Evolutionary conservation across 1,284 basidiomycete genomes (phyloP), one percentile per base, ranked within the genome.

Genomic region (Cutaneotrichosporon sp.): DNA sequence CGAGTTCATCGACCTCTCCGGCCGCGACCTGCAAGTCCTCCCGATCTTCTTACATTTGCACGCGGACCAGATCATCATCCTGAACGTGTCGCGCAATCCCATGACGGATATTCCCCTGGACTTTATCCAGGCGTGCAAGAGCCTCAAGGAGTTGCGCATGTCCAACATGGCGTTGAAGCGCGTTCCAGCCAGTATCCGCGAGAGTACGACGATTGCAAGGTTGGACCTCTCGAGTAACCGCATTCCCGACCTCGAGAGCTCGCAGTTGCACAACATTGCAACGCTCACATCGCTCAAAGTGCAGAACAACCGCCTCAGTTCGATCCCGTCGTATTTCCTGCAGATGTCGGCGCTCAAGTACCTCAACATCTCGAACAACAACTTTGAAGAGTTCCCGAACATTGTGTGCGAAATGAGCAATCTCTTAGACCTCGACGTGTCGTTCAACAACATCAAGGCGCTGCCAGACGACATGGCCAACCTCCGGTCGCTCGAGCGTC

Each of bases 311-410:
- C 87, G 93, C 38, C 86, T 99, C 72, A 89, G 91, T 67, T 87
- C 86, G 63, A 85, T 99, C 3, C 95, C 97, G 0, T 86, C 86
- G 79, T 91, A 92, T 75, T 95, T 98, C 71, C 85, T 88, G 4
- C 84, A 88, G 21, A 83, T 99, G 70, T 83, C 85, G 46, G 80
- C 84, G 56, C 85, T 98, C 60, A 87, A 86, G 61, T 87, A 88
- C 56, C 85, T 99, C 72, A 97, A 98, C 81, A 90, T 99, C 68
- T 97, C 93, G 57, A 99, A 98, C 82, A 99, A 99, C 83, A 92
- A 93, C 76, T 94, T 98, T 77, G 87, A 87, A 51, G 80, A 77
- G n/a, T 85, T 99, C 64, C 95, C 96, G 0, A 67, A 82, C 0
- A 89, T 91, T 30, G 85, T 99, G 21, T 89, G 87, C 76, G 83